Conservation (phyloP, 495 filamentous ascomycete species). For the Aspergillus wentii region DNA sequence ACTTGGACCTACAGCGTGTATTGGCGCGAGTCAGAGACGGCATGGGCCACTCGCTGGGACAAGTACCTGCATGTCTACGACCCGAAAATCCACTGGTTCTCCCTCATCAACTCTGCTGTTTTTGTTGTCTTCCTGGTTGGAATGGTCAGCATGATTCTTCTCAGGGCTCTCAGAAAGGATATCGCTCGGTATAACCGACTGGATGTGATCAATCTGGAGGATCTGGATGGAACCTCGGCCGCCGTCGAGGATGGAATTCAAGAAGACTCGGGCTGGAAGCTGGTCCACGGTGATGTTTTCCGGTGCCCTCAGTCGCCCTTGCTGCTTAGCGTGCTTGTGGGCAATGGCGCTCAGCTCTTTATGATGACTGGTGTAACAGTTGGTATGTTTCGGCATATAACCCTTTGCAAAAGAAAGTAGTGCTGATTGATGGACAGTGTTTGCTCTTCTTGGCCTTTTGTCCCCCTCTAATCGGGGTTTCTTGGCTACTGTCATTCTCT, state of each 20-base stretch:
- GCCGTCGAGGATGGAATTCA: conserved; percentile 88
- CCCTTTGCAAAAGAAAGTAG: background rate
- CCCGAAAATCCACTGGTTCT: conserved; percentile 98
- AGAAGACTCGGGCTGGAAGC: conserved; percentile 97
- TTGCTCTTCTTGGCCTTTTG: conserved; percentile 89
- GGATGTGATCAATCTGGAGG: conserved; percentile 80
- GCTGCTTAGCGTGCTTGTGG: conserved; percentile 80
- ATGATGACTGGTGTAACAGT: conserved; percentile 97
- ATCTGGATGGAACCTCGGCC: conserved; percentile 66
- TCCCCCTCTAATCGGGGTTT: conserved; percentile 93
- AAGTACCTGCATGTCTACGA: conserved; percentile 95
- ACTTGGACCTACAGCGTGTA: conserved; percentile 87
- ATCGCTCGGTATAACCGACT: conserved; percentile 93
- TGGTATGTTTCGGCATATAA: conserved; percentile 19
- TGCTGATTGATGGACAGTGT: conserved; percentile 38
- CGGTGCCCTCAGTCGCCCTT: conserved; percentile 77
- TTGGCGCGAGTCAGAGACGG: conserved; percentile 73
- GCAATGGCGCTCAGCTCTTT: conserved; percentile 93
- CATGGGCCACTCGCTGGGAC: conserved; percentile 96
- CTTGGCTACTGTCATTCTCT: conserved; percentile 82
- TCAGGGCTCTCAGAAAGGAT: conserved; percentile 85
- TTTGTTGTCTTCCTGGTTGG: conserved; percentile 88
- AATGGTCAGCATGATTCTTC: conserved; percentile 83
- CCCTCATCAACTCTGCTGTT: conserved; percentile 86
- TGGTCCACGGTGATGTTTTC: conserved; percentile 97